phyloP scores from a whole-genome alignment of 306 rosid species.

The apple (Malus domestica) region DNA sequence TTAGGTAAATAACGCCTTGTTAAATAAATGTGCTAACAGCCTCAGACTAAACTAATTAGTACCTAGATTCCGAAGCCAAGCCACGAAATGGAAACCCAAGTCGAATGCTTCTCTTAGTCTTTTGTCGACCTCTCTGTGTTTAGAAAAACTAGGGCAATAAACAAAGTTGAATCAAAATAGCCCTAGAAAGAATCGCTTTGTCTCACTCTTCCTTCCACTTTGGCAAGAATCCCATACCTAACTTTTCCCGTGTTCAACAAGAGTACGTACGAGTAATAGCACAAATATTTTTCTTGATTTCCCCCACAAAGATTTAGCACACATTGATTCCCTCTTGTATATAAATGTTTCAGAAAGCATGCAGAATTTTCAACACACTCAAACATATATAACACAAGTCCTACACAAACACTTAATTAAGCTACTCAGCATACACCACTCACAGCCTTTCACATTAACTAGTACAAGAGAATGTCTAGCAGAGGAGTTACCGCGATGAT shows the following conservation, averaged over 20 bases:
- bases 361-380: conserved; percentile 1
- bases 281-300: conserved; percentile 1
- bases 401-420: background rate
- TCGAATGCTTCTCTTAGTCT: background rate
- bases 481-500: conserved; percentile 9
- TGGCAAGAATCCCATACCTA: conserved; percentile 5
- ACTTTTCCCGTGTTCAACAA: background rate
- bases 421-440: background rate
- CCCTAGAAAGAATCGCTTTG: background rate
- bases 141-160: too few relatives aligned
- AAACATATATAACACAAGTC: background rate
- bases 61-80: background rate
- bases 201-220: background rate
- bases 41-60: background rate
- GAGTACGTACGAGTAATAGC: background rate
- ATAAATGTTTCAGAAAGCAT: background rate
- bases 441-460: background rate
- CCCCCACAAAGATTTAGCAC: background rate
- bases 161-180: too few relatives aligned
- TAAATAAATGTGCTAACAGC: background rate
- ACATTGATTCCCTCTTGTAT: background rate
- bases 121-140: too few relatives aligned
- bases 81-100: background rate
- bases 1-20: background rate
- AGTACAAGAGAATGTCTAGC: conserved; percentile 24